Evolutionary conservation across 169 alveolate species (phyloP).

Genomic region (Babesia gibsoni): DNA sequence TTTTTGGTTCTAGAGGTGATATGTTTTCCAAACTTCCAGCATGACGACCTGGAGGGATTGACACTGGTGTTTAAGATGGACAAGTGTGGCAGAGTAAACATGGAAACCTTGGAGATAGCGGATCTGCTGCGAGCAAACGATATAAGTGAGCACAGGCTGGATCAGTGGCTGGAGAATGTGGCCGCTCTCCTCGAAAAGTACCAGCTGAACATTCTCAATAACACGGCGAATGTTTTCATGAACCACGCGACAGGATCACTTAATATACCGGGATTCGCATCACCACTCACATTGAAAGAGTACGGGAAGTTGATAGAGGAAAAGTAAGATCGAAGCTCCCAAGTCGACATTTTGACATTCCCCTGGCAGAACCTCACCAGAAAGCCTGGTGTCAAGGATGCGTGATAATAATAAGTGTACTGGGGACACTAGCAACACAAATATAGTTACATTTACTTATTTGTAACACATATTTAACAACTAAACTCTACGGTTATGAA

Average conservation of each 20-base stretch:
- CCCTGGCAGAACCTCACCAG: not conserved
- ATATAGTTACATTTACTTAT: too few relatives aligned
- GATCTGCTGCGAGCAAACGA: not conserved
- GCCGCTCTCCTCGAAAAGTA: conserved; percentile 14
- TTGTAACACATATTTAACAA: too few relatives aligned
- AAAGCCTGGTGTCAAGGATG: not conserved
- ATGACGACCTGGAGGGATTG: not conserved
- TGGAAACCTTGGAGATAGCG: conserved; percentile 1
- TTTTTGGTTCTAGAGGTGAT: conserved; percentile 3
- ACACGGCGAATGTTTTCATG: conserved; percentile 2
- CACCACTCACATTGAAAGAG: not conserved
- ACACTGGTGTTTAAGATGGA: conserved; percentile 29
- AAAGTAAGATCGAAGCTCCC: not conserved
- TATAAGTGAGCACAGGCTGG: conserved; percentile 21
- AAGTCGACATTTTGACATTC: too few relatives aligned
- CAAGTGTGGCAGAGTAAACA: conserved; percentile 8
- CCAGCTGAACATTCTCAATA: conserved; percentile 9
- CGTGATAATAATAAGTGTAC: not conserved
- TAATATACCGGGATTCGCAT: not conserved
- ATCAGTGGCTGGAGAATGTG: conserved; percentile 33
- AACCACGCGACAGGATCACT: conserved; percentile 15
- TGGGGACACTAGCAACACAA: not conserved
- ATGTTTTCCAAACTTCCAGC: conserved; percentile 7
- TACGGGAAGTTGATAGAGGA: not conserved
- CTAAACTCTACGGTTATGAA: too few relatives aligned